phyloP scores from a whole-genome alignment of 805 yeast genomes.

The Saturnispora saitoi region DNA sequence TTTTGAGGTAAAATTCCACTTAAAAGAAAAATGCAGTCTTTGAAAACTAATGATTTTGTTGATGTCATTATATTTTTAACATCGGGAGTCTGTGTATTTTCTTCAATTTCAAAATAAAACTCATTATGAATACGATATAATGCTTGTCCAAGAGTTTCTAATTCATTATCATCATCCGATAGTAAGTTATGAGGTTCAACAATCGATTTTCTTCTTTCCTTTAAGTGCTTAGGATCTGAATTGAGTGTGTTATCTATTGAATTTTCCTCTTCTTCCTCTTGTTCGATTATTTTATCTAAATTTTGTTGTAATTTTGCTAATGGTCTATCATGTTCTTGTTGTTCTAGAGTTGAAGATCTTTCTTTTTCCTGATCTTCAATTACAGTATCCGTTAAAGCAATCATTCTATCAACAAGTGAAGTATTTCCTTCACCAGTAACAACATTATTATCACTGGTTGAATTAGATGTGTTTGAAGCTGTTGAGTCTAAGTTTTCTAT shows the following conservation, averaged over 20 bases:
- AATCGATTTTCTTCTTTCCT: constrained; percentile 9
- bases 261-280: constrained; percentile 23
- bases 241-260: not conserved
- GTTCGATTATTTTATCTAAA: constrained; percentile 43
- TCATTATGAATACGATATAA: constrained; percentile 55
- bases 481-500: constrained; percentile 4
- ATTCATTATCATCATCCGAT: constrained; percentile 75
- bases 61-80: constrained; percentile 62
- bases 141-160: constrained; percentile 52
- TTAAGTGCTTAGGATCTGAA: not conserved
- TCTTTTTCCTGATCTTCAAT: constrained; percentile 51
- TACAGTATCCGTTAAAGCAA: constrained; percentile 39
- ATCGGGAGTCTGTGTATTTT: constrained; percentile 36
- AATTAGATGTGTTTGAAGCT: constrained; percentile 8
- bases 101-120: constrained; percentile 47
- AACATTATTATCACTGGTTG: not conserved
- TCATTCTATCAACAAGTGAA: constrained; percentile 41
- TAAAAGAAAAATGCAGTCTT: constrained; percentile 63
- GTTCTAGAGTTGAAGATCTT: constrained; percentile 63
- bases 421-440: constrained; percentile 17
- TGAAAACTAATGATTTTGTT: constrained; percentile 62
- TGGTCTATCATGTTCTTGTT: constrained; percentile 76
- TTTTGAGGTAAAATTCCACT: constrained; percentile 92
- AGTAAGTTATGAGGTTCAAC: constrained; percentile 41
- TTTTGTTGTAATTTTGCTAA: constrained; percentile 74